Evolutionary conservation across 225 moss, liverwort and hornwort genomes (phyloP).

Genomic region (Sphagnum contortum): DNA sequence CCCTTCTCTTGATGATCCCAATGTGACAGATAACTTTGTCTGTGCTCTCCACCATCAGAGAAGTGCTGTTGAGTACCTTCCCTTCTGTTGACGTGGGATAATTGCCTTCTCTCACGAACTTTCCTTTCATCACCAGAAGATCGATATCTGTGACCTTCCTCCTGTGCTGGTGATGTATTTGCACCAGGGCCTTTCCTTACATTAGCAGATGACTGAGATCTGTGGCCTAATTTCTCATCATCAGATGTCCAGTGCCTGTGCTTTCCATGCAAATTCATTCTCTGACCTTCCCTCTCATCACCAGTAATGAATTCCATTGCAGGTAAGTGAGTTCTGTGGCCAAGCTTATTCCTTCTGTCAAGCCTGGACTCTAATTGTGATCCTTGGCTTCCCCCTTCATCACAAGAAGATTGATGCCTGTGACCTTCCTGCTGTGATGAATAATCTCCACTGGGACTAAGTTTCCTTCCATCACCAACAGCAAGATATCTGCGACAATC

Average conservation of each 20-base stretch:
- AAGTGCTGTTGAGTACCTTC: too few relatives aligned
- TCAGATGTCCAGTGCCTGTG: slow-evolving; percentile 18
- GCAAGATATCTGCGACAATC: too few relatives aligned
- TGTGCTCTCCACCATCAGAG: too few relatives aligned
- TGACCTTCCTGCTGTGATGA: slow-evolving; percentile 5
- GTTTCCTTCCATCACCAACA: too few relatives aligned
- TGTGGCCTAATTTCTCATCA: slow-evolving; percentile 19
- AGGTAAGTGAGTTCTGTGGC: slow-evolving; percentile 22
- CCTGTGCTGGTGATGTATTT: slow-evolving; percentile 6
- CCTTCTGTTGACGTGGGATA: too few relatives aligned
- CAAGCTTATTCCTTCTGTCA: too few relatives aligned
- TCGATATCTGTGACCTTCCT: slow-evolving; percentile 14
- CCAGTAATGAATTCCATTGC: too few relatives aligned
- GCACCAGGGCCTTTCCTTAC: slow-evolving; percentile 14
- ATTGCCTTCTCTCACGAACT: not conserved
- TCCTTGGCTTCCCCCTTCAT: slow-evolving; percentile 13
- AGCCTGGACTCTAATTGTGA: not conserved
- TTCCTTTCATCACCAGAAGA: slow-evolving; percentile 31
- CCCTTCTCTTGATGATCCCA: too few relatives aligned
- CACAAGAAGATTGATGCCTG: slow-evolving; percentile 19
- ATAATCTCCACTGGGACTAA: too few relatives aligned
- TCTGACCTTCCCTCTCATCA: slow-evolving; percentile 9
- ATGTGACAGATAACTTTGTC: too few relatives aligned
- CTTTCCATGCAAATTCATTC: not conserved
- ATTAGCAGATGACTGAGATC: slow-evolving; percentile 13